phyloP scores from a whole-genome alignment of 306 rosid genomes.

The Lathyrus aphaca region DNA sequence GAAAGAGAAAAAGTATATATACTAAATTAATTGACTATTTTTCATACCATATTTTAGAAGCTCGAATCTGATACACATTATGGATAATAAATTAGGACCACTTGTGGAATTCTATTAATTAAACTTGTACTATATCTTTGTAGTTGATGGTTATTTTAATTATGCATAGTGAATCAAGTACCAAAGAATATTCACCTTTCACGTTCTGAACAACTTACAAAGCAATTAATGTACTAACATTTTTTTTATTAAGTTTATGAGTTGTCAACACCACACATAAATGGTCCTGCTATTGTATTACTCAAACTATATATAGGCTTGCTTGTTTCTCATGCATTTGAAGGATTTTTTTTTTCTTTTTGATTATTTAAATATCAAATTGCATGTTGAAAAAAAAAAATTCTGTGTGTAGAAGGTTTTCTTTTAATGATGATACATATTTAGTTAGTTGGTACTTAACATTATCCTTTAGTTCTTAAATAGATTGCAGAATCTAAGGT shows the following conservation, averaged over 20 bases:
- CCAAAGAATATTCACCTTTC: constrained; percentile 39
- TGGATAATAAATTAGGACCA: constrained; percentile 6
- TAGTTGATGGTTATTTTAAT: neutral
- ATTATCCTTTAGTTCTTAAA: neutral
- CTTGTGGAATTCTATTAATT: neutral
- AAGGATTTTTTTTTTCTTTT: neutral
- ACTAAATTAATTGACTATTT: neutral
- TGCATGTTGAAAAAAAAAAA: neutral
- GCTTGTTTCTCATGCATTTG: constrained; percentile 6
- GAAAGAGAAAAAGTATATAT: constrained; percentile 17
- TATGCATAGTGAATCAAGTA: neutral
- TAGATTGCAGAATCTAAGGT: neutral
- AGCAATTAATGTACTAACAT: neutral
- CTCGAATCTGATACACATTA: neutral
- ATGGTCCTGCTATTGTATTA: constrained; percentile 31
- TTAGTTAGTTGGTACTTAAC: neutral
- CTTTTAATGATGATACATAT: neutral
- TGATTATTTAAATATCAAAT: neutral
- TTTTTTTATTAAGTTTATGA: constrained; percentile 7
- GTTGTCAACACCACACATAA: constrained; percentile 26
- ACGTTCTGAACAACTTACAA: constrained; percentile 4
- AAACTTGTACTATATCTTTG: neutral
- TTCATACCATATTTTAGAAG: neutral
- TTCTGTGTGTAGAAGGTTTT: neutral
- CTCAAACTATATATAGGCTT: neutral